phyloP scores from a whole-genome alignment of 2,329 filamentous ascomycete genomes.

The Calonectria montana region DNA sequence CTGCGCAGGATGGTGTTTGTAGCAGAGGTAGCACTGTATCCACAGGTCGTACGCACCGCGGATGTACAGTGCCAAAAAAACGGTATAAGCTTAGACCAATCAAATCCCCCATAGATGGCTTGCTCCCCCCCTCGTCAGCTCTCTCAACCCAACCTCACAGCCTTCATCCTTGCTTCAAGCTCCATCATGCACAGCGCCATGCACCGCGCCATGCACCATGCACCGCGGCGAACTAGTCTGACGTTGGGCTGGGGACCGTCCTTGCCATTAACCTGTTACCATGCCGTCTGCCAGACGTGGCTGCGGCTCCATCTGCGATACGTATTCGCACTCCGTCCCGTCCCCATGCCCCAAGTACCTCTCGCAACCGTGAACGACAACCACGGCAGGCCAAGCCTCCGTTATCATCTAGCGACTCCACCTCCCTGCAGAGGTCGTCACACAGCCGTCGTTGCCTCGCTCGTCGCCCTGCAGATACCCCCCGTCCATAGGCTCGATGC shows the following conservation, averaged over 20 bases:
- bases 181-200: neutral
- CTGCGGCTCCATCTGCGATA: neutral
- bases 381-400: conserved; percentile 15
- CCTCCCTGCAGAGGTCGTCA: conserved; percentile 24
- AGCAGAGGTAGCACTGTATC: conserved; percentile 15
- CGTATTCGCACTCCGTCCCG: conserved; percentile 16
- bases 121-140: conserved; percentile 19
- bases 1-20: neutral
- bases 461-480: neutral
- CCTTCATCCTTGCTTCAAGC: neutral
- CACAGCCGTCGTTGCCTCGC: conserved; percentile 17
- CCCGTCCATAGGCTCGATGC: neutral
- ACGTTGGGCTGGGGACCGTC: conserved; percentile 3
- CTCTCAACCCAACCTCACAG: conserved; percentile 6
- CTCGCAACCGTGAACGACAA: conserved; percentile 1
- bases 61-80: neutral
- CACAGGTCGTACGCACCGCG: neutral
- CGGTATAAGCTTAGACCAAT: neutral
- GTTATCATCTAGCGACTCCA: conserved; percentile 26
- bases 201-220: conserved; percentile 8
- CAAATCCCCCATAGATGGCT: conserved; percentile 4
- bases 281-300: conserved; percentile 14
- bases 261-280: neutral
- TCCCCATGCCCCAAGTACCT: neutral
- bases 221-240: conserved; percentile 15